phyloP scores from a whole-genome alignment of 371 early-diverging fungal genomes.

The Nosema muscidifuracis region DNA sequence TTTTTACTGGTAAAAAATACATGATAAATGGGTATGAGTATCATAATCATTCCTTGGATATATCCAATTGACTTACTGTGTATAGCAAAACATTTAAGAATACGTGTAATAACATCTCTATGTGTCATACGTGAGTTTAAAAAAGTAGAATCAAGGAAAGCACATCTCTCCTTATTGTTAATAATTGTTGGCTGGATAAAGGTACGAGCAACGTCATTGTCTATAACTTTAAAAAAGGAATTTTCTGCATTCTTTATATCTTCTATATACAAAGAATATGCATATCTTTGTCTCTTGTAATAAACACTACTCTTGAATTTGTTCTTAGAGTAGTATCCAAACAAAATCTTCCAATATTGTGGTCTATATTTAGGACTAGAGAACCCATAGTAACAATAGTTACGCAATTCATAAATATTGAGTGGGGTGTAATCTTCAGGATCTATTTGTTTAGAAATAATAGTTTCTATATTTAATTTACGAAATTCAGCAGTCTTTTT shows the following conservation, averaged over 20 bases:
- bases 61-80: slow-evolving; percentile 61
- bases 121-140: neutral
- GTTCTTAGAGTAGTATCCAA: slow-evolving; percentile 49
- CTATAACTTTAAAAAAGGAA: slow-evolving; percentile 19
- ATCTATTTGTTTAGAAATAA: slow-evolving; percentile 47
- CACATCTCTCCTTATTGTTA: slow-evolving; percentile 16
- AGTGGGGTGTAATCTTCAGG: slow-evolving; percentile 20
- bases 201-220: slow-evolving; percentile 40
- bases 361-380: slow-evolving; percentile 37
- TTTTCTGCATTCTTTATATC: neutral
- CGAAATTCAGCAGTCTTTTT: neutral
- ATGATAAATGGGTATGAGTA: slow-evolving; percentile 60
- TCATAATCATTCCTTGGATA: slow-evolving; percentile 63
- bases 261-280: slow-evolving; percentile 23
- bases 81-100: slow-evolving; percentile 48
- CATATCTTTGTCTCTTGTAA: slow-evolving; percentile 28
- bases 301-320: slow-evolving; percentile 51
- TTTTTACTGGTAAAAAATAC: slow-evolving; percentile 47
- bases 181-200: slow-evolving; percentile 7
- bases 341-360: slow-evolving; percentile 57
- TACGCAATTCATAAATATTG: slow-evolving; percentile 48
- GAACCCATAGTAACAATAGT: slow-evolving; percentile 58
- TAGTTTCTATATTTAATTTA: neutral
- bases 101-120: slow-evolving; percentile 48
- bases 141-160: slow-evolving; percentile 36